Base-by-base conservation (phyloP, 2,329 filamentous ascomycete species). In the Arthrobotrys megalospora region DNA sequence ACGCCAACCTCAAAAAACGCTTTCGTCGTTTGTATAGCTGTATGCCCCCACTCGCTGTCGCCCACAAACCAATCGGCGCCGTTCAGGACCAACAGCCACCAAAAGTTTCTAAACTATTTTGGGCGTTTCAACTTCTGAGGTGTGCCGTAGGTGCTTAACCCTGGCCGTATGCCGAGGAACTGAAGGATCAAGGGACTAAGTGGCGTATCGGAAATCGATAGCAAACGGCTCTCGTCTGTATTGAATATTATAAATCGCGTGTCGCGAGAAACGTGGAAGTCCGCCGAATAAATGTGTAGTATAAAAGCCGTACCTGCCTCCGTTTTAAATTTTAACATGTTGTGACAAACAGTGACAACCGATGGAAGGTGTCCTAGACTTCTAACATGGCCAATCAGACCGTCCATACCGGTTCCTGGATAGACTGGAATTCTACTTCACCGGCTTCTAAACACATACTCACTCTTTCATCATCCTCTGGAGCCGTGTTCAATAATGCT, bases 381-480 rank as follows among this genome's bases (percentile, higher is more conserved):
- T 34, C 28, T 1, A 38, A 36, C 3, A 55, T 38, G 28, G 32
- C 12, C 10, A 55, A 55, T 3, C 52, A 53, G 8, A 41, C 43
- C 0, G 36, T 70, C 36, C 45, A 70, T 36, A 58, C 63, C 6
- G 67, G 55, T 8, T 36, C 45, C 16, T 63, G 67, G 67, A 41
- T 48, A 16, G 67, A 70, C 16, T 70, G 67, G 67, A 63, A 62
- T 24, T 34, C 38, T 12, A 70, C 67, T 8, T 70, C 55, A 10
- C 19, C 45, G 2, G 67, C 14, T 7, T n/a, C 28, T 36, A 24
- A 43, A 16, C 41, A 63, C 8, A 41, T 70, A 5, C 53, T 70
- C 12, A 70, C 55, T 1, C 8, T 70, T 2, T 50, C 53, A 0
- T 62, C 50, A 3, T 63, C 34, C 14, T 45, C 67, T 1, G 55